Evolutionary conservation across 75 land plant species (phyloP).

Genomic region (Pinus tabuliformis): DNA sequence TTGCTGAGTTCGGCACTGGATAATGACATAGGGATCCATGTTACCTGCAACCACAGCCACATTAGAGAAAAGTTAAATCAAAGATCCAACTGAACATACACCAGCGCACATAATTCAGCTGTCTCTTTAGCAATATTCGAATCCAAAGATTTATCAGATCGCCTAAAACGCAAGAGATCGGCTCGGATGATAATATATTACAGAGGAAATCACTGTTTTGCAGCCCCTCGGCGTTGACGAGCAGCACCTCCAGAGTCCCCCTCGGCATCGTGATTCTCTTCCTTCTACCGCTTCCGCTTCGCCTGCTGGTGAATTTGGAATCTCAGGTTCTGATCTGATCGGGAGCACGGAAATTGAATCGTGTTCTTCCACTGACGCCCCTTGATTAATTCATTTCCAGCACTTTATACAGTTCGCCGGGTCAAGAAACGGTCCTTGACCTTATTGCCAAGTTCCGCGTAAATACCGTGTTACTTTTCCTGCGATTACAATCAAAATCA

Average conservation of each 20-base stretch:
- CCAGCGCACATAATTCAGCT: too few relatives aligned
- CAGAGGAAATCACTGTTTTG: conserved; percentile 53
- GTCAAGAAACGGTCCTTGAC: too few relatives aligned
- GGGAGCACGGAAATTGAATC: too few relatives aligned
- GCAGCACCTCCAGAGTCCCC: conserved; percentile 56
- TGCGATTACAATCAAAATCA: too few relatives aligned
- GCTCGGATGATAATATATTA: conserved; percentile 11
- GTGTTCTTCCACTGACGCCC: too few relatives aligned
- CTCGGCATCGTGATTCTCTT: conserved; percentile 27
- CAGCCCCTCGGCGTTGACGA: conserved; percentile 53
- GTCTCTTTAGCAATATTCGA: neutral
- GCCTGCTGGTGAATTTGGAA: neutral
- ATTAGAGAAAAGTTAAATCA: too few relatives aligned
- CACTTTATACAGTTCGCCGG: too few relatives aligned
- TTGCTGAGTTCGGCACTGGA: conserved; percentile 57
- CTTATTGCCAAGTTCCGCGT: too few relatives aligned
- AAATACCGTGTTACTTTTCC: too few relatives aligned
- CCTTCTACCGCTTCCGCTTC: neutral
- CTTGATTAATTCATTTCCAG: too few relatives aligned
- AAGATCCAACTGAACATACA: neutral
- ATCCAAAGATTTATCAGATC: neutral
- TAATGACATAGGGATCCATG: conserved; percentile 64
- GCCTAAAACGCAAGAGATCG: neutral
- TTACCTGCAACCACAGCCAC: conserved; percentile 31
- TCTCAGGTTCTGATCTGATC: too few relatives aligned